phyloP scores from a whole-genome alignment of 1,139 yeast genomes.

The Pichia cactophila region DNA sequence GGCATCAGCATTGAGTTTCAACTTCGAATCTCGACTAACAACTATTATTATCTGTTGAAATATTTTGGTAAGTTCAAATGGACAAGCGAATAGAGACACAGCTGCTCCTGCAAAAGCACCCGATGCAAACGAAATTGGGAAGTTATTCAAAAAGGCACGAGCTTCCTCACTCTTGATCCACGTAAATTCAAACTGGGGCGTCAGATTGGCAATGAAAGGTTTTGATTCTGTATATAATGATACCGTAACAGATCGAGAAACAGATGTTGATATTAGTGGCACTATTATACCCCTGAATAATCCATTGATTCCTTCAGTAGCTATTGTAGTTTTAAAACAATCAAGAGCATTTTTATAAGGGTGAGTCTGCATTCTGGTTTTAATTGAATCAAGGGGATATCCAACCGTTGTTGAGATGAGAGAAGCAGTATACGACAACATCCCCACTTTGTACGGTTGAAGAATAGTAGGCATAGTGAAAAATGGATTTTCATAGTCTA shows the following conservation, averaged over 20 bases:
- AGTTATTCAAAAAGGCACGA: slow-evolving; percentile 33
- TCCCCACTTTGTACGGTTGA: slow-evolving; percentile 50
- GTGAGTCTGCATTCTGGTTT: slow-evolving; percentile 81
- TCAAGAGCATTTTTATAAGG: slow-evolving; percentile 49
- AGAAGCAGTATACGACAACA: slow-evolving; percentile 60
- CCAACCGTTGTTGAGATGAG: slow-evolving; percentile 64
- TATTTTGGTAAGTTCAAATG: slow-evolving; percentile 78
- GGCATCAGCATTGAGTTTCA: slow-evolving; percentile 18
- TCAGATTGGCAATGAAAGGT: slow-evolving; percentile 33
- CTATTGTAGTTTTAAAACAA: slow-evolving; percentile 51
- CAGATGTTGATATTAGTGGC: slow-evolving; percentile 59
- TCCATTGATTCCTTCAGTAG: slow-evolving; percentile 60
- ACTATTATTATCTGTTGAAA: slow-evolving; percentile 64
- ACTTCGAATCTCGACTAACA: slow-evolving; percentile 27
- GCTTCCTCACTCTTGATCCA: neutral
- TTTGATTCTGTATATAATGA: slow-evolving; percentile 54
- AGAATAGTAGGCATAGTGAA: slow-evolving; percentile 44
- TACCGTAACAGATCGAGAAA: slow-evolving; percentile 61
- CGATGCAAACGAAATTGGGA: slow-evolving; percentile 60
- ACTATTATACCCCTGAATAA: slow-evolving; percentile 73
- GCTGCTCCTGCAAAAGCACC: slow-evolving; percentile 64
- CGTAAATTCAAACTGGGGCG: slow-evolving; percentile 4
- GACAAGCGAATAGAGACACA: slow-evolving; percentile 66
- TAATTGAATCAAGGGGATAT: slow-evolving; percentile 77
- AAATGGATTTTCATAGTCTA: slow-evolving; percentile 28